A percentile compares a stretch with the other conserved stretches of the same genome.
Evolutionary conservation across 2,329 filamentous ascomycete genomes (phyloP).

Genomic region (Beauveria australis): DNA sequence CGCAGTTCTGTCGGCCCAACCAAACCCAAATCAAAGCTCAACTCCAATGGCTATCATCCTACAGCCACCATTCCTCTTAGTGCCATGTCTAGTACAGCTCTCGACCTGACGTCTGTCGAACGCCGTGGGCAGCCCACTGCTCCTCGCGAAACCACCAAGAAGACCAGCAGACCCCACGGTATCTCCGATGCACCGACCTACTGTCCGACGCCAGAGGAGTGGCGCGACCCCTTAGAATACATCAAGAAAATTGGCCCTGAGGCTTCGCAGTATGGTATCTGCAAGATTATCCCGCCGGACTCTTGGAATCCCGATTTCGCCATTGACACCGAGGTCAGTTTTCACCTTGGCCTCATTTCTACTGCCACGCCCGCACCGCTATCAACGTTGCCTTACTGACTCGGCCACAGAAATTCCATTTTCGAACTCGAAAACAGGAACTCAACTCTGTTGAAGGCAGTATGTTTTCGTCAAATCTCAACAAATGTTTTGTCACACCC

Average conservation of each 20-base stretch:
- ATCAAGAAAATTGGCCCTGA: conserved; percentile 86
- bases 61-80: conserved; percentile 43
- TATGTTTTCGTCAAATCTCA: conserved; percentile 37
- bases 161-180: conserved; percentile 71
- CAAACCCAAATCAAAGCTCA: conserved; percentile 45
- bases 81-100: conserved; percentile 49
- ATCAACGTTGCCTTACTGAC: conserved; percentile 12
- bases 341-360: neutral
- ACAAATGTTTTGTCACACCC: neutral
- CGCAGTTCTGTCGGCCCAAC: conserved; percentile 16
- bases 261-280: conserved; percentile 80
- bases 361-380: neutral
- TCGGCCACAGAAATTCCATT: conserved; percentile 74
- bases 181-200: conserved; percentile 87
- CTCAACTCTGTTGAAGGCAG: conserved; percentile 97
- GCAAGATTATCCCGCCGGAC: conserved; percentile 91
- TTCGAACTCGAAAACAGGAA: conserved; percentile 91
- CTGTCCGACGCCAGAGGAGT: conserved; percentile 84
- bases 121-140: conserved; percentile 75
- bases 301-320: conserved; percentile 92
- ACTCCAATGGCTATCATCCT: conserved; percentile 45
- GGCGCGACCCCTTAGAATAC: conserved; percentile 88
- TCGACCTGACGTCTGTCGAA: conserved; percentile 87
- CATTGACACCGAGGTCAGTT: conserved; percentile 82
- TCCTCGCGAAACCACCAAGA: conserved; percentile 67